Percentiles rank a stretch among this genome's conserved stretches.
Evolutionary conservation across 169 alveolate genomes (phyloP).

Genomic region (Cryptosporidium felis): DNA sequence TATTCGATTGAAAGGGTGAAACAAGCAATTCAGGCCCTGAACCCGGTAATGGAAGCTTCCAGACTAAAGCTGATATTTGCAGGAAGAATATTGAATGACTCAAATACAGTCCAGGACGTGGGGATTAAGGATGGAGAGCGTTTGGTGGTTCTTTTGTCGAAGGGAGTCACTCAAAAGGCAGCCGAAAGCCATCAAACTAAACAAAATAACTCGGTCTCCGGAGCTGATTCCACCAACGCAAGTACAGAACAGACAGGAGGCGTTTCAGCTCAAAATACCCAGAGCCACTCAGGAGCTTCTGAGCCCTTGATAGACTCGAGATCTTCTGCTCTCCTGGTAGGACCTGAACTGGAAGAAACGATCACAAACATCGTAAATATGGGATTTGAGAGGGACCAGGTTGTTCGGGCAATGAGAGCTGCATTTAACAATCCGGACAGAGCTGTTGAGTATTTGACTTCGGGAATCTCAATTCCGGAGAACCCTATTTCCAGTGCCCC

Average conservation of each 20-base stretch:
- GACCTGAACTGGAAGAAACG: constrained; percentile 79
- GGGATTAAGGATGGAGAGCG: constrained; percentile 81
- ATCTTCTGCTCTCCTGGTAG: constrained; percentile 74
- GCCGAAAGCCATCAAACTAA: constrained; percentile 63
- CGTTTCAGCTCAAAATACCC: constrained; percentile 8
- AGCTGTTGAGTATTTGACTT: constrained; percentile 92
- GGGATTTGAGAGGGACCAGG: constrained; percentile 90
- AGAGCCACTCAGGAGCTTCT: constrained; percentile 27
- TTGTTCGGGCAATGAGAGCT: constrained; percentile 90
- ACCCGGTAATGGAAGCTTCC: constrained; percentile 78
- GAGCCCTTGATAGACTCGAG: constrained; percentile 69
- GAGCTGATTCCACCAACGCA: constrained; percentile 40
- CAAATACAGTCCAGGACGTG: constrained; percentile 67
- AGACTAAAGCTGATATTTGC: constrained; percentile 80
- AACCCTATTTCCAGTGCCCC: constrained; percentile 70
- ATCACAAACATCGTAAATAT: constrained; percentile 85
- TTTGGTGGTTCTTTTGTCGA: constrained; percentile 80
- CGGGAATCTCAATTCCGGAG: constrained; percentile 81
- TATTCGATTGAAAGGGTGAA: constrained; percentile 78
- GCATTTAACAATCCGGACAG: constrained; percentile 95
- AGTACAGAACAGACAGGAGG: constrained; percentile 32
- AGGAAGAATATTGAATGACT: constrained; percentile 81
- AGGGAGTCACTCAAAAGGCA: constrained; percentile 72
- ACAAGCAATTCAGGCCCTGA: constrained; percentile 75
- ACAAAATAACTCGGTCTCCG: constrained; percentile 25